Percentiles rank a stretch among this genome's conserved stretches.
Evolutionary conservation across 208 protist genomes (phyloP).

Genomic region (Trypanosoma platydactyli): DNA sequence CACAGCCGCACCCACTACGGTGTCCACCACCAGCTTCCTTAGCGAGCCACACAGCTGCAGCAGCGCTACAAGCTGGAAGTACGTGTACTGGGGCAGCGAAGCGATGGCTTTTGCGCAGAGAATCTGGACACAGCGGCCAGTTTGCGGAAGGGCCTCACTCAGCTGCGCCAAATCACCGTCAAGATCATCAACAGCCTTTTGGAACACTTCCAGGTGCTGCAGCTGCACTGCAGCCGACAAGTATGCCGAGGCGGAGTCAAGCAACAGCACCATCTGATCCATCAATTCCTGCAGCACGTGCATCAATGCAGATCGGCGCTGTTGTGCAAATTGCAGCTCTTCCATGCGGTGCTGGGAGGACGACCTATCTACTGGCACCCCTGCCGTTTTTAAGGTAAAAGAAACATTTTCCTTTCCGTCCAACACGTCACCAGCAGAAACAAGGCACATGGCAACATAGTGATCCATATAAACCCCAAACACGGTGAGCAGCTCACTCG

Average conservation of each 20-base stretch:
- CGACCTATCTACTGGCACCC: background rate
- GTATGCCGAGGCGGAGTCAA: conserved; percentile 62
- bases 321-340: conserved; percentile 43
- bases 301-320: conserved; percentile 38
- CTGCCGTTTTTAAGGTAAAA: background rate
- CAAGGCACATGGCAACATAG: conserved; percentile 37
- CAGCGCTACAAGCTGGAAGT: conserved; percentile 50
- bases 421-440: background rate
- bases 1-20: conserved; percentile 58
- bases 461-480: conserved; percentile 63
- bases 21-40: conserved; percentile 61
- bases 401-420: background rate
- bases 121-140: conserved; percentile 38
- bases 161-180: conserved; percentile 11
- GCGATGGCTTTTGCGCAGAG: conserved; percentile 62
- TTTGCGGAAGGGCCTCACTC: conserved; percentile 40
- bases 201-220: conserved; percentile 60
- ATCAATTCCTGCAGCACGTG: conserved; percentile 56
- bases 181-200: conserved; percentile 26
- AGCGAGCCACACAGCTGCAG: conserved; percentile 62
- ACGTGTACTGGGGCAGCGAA: conserved; percentile 36
- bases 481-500: conserved; percentile 71
- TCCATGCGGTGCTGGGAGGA: conserved; percentile 6
- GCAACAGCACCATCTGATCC: conserved; percentile 52
- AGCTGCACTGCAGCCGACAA: conserved; percentile 58